Percentiles rank a stretch among this genome's conserved stretches.
phyloP scores from a whole-genome alignment of 805 yeast species.

The Saturnispora dispora region DNA sequence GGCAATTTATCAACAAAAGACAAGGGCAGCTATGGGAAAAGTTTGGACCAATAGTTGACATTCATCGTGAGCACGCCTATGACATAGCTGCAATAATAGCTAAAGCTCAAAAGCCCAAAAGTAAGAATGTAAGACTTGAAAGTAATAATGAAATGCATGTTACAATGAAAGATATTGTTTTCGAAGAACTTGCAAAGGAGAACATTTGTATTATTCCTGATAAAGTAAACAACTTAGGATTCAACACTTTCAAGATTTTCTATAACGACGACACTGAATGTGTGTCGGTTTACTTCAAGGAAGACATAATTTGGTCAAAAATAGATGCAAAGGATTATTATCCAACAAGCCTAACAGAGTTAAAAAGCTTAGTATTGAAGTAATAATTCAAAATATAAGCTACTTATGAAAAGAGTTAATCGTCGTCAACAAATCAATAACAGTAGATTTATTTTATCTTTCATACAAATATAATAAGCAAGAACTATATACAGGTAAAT shows the following conservation, averaged over 20 bases:
- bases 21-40: background rate
- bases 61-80: background rate
- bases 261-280: too few relatives aligned
- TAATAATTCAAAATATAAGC: background rate
- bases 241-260: background rate
- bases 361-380: constrained; percentile 9
- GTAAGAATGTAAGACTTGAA: background rate
- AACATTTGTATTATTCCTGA: constrained; percentile 36
- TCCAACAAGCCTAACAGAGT: constrained; percentile 34
- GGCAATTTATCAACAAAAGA: constrained; percentile 2
- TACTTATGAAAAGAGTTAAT: background rate
- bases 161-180: constrained; percentile 58
- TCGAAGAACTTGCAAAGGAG: constrained; percentile 44
- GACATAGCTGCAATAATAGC: background rate
- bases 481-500: background rate
- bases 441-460: too few relatives aligned
- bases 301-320: constrained; percentile 47
- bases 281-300: constrained; percentile 38
- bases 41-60: background rate
- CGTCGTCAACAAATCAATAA: background rate
- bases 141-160: constrained; percentile 11
- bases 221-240: constrained; percentile 4
- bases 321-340: constrained; percentile 24
- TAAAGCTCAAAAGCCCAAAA: background rate
- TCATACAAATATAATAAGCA: background rate